Conservation (phyloP, 257 asterid species). For the Solanum gracilifrons region DNA sequence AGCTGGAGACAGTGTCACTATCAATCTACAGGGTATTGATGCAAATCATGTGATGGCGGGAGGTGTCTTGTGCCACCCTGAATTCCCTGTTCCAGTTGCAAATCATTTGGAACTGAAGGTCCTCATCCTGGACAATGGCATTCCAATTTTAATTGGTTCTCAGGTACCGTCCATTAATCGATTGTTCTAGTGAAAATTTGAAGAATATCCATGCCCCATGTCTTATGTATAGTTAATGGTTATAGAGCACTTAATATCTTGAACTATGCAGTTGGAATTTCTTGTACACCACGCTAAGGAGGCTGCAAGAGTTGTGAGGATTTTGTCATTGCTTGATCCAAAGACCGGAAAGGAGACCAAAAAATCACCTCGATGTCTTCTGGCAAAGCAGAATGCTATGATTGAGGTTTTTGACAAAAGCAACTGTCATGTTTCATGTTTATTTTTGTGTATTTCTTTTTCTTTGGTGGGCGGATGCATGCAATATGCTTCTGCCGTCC, state of each 20-base stretch:
- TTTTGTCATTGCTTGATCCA: slow-evolving; percentile 66
- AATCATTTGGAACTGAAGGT: slow-evolving; percentile 74
- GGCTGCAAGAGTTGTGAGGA: slow-evolving; percentile 63
- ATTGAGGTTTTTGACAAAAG: slow-evolving; percentile 48
- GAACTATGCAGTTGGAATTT: slow-evolving; percentile 59
- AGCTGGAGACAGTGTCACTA: slow-evolving; percentile 86
- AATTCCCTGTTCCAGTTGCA: slow-evolving; percentile 67
- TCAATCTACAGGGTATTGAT: slow-evolving; percentile 72
- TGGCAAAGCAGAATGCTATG: slow-evolving; percentile 78
- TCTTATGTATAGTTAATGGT: background rate
- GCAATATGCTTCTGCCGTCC: background rate
- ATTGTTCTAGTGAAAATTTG: background rate
- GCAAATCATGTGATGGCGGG: slow-evolving; percentile 55
- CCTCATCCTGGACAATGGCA: slow-evolving; percentile 51
- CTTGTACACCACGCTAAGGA: slow-evolving; percentile 82
- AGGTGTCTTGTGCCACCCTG: slow-evolving; percentile 87
- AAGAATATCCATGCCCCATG: background rate
- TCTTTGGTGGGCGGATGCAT: background rate
- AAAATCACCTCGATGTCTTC: slow-evolving; percentile 75
- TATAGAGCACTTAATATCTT: background rate
- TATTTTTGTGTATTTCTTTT: background rate
- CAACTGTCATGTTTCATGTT: background rate
- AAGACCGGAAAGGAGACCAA: slow-evolving; percentile 71
- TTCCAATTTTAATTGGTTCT: slow-evolving; percentile 75
- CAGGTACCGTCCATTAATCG: slow-evolving; percentile 35